These are phyloP conservation scores for Podila minutissima DNA, from an alignment of 192 early-diverging fungal species.

Conservation along the genomic window DNA sequence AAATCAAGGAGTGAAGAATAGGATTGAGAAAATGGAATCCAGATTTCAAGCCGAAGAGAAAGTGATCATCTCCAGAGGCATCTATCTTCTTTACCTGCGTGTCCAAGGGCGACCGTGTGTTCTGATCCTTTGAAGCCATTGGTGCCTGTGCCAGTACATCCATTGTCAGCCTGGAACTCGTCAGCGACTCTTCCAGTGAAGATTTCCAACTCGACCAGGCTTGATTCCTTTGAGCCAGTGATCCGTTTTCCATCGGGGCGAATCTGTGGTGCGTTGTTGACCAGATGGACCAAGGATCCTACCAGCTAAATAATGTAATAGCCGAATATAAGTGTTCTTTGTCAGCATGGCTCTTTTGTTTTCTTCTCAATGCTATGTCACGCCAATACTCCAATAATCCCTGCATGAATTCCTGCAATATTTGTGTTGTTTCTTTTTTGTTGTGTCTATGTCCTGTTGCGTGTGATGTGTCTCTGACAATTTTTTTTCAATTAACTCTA, in stretches of 20 bases:
- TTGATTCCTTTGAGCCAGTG: conserved; percentile 22
- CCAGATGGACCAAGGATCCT: conserved; percentile 24
- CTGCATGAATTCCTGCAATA: not conserved
- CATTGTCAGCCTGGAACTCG: conserved; percentile 4
- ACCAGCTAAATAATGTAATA: conserved; percentile 16
- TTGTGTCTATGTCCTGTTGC: not conserved
- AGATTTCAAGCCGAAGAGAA: not conserved
- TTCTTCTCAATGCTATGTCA: too few relatives aligned
- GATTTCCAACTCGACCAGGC: conserved; percentile 32
- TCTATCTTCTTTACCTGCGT: conserved; percentile 21
- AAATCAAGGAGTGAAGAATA: not conserved
- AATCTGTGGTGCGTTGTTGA: conserved; percentile 40
- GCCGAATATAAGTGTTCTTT: too few relatives aligned
- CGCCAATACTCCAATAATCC: too few relatives aligned
- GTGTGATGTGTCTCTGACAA: not conserved
- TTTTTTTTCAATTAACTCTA: not conserved
- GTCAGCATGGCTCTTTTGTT: too few relatives aligned
- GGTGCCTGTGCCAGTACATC: conserved; percentile 21
- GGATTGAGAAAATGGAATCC: not conserved
- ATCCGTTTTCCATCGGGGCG: conserved; percentile 37
- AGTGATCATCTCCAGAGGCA: not conserved
- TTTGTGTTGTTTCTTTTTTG: not conserved
- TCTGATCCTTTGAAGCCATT: conserved; percentile 26
- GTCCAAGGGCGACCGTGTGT: conserved; percentile 26
- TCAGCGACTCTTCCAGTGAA: conserved; percentile 13